Evolutionary conservation across 2,329 filamentous ascomycete genomes (phyloP), one percentile per base, ranked within the genome.

Genomic region (Eurotiales sp.): DNA sequence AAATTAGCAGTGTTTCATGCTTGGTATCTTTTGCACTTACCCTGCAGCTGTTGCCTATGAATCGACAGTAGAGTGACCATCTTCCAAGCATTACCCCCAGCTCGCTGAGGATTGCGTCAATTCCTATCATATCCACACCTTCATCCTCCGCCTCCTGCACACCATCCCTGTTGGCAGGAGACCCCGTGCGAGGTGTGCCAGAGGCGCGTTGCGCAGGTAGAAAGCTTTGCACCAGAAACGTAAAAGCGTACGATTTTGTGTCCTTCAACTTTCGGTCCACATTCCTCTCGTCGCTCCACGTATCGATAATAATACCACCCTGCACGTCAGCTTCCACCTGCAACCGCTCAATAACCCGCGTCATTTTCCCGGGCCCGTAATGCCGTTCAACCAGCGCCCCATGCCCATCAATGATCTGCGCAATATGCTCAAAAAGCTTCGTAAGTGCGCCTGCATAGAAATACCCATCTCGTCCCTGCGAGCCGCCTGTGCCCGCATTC

Each of bases 241-340:
- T 96, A 68, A 96, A 99, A 0, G 93, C 91, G 65, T 99, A 99
- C 50, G 91, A 96, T 73, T 95, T 97, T 69, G 96, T 89, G 63
- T 99, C 93, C 2, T 88, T 97, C 55, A 99, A 76, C 64, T 87
- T 89, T 61, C 92, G 83, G 64, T 92, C 88, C 43, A 99, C 83
- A 54, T 77, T 81, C 53, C 90, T 82, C 64, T 97, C 92, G 58
- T 99, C 93, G 50, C 85, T 86, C 90, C 93, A 99, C 0, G 91
- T 93, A 66, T 99, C 93, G 47, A 99, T 76, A 53, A 99, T 85
- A 59, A 97, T 96, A 57, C 93, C 93, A 17, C 91, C 93, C 72
- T 99, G 93, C 1, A 96, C 86, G 70, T 99, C 93, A 2, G 90
- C 93, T 72, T 99, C 93, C 63, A 91, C 83, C 70, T 99, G 93